Evolutionary conservation across 129 eudicot genomes (phyloP), one percentile per base, ranked within the genome.

Genomic region (Ambrosia trifida): DNA sequence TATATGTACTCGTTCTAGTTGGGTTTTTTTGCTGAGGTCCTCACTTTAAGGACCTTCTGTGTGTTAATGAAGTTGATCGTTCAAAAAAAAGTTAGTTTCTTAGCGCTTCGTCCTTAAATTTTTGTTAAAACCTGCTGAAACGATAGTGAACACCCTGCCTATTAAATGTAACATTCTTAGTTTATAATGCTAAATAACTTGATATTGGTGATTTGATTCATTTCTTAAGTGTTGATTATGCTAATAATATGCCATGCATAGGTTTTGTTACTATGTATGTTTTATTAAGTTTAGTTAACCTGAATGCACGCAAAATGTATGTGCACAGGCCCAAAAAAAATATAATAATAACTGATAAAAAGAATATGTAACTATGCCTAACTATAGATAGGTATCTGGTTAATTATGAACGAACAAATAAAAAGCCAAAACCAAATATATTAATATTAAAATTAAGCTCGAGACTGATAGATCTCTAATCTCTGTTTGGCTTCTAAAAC

Each of bases 381-480:
- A 31, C 31, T 31, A 66, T 75, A 66, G n/a, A n/a, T n/a, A n/a
- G n/a, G n/a, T 74, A 30, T 75, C 78, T 65, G 69, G 61, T 58
- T 35, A 43, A 63, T 51, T 31, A 64, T 64, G 5, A 59, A 16
- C 32, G 8, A 64, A 13, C n/a, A 35, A 47, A 71, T 53, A 28
- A 46, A 41, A 69, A 69, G 44, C 75, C 69, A 20, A 68, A 69
- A 33, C 72, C 53, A 69, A 10, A 69, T 51, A 31, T 41, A 59
- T 35, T 31, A 41, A 69, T 71, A 58, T 66, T 66, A 54, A 76
- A 38, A 40, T 72, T 72, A 84, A 41, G 81, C 83, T 62, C 90
- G 80, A 64, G 95, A 82, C 69, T 84, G 94, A 73, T 69, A 87
- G 36, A 87, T 86, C 72, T 84, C 89, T 74, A 87, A 65, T 80